Evolutionary conservation across 805 yeast species (phyloP), one percentile per base, ranked within the genome.

Genomic region (Nakazawaea populi): DNA sequence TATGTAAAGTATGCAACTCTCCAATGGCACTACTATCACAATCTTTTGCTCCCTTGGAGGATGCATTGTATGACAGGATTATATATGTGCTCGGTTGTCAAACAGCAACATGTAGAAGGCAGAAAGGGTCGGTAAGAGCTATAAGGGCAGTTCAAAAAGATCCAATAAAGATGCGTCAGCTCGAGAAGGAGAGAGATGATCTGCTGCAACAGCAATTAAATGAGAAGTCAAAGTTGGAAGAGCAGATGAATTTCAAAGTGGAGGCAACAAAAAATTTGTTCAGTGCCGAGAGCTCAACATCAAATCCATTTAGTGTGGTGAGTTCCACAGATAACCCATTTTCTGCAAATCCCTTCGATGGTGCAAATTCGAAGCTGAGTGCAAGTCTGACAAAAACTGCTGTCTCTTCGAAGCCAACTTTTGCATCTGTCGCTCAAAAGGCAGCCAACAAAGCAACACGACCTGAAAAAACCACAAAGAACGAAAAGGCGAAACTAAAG

Each of bases 11-110:
- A 49, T 94, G 99, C 69, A 68, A 67, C 1, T 64, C 71, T 8
- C 68, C 72, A 12, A 75, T 89, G 84, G 79, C 86, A 11, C 67
- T 92, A 44, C 70, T 91, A 32, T 66, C 85, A 1, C 98, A 94
- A 63, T 85, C 92, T 1, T 85, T 77, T 66, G 85, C 96, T 0
- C 95, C 96, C 1, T 66, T 91, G 41, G 88, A 83, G 35, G 77
- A 77, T 36, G 74, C 83, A 9, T 71, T 81, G 41, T 89, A 91
- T 61, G 96, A 89, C 59, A 78, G 99, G 53, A 82, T 82, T 3
- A 66, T 94, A 14, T 94, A 92, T 60, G 75, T 94, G 0, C 87
- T 92, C 63, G 81, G 83, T 1, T 94, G 99, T 67, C 61, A 70
- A 14, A 76, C 79, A 42, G 70, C 79, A 27, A 57, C 67, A 0